Evolutionary conservation across 2,329 filamentous ascomycete genomes (phyloP), one percentile per base, ranked within the genome.

Genomic region (Arachnomyces sp.): DNA sequence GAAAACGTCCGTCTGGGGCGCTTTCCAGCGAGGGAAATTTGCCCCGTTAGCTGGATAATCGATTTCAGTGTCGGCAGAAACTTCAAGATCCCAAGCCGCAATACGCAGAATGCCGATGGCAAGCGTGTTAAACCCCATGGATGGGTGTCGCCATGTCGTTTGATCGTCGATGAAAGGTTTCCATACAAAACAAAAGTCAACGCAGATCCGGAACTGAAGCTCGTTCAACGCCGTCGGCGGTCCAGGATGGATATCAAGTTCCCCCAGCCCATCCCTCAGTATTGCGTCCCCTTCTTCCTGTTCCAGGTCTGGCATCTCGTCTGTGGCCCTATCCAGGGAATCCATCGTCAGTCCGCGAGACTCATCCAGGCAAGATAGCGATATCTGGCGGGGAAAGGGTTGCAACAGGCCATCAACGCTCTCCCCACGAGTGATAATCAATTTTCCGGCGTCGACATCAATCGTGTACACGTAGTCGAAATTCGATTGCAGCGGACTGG

Each of bases 401-500:
- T 15, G 30, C 14, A 40, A 15, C 9, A 34, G 12, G 17, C 34
- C 43, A 16, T 38, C 16, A 18, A 32, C 5, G 12, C 5, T 20
- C 1, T 36, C 31, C 47, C 47, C 46, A 16, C 20, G 31, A 8
- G 45, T 47, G 18, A 55, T 41, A 15, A 20, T 50, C 8, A 52
- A 44, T 38, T 17, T 25, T 17, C 43, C 50, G 3, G 34, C 15
- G 41, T 56, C 54, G 17, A 31, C 29, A 44, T 56, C 44, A 29
- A 56, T 40, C 6, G 50, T 55, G 43, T 55, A 55, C 2, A 54
- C 43, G 36, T 51, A 56, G 40, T 53, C 39, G 7, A 55, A 28
- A 18, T 45, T 44, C 6, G 43, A 46, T 34, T 53, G 42, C 4
- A 51, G 31, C 25, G 52, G 50, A 38, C 43, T 50, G n/a, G 46